Evolutionary conservation across 179 eudicot species (phyloP).

Genomic region (Carnegiea gigantea): DNA sequence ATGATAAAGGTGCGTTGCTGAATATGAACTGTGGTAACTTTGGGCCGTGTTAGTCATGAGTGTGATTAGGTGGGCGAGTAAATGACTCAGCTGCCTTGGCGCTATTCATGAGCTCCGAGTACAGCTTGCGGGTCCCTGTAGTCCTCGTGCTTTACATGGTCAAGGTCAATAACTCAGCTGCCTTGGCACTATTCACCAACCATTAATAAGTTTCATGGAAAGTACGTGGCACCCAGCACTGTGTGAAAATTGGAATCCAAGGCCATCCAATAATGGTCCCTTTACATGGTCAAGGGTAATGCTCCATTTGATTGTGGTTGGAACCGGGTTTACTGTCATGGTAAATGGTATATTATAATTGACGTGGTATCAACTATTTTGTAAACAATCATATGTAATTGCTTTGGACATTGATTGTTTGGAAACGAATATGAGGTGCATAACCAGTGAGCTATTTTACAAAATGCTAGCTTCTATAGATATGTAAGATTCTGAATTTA

Average conservation of each 20-base stretch:
- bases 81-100: background rate
- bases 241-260: background rate
- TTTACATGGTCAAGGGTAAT: background rate
- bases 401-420: background rate
- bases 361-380: too few species aligned
- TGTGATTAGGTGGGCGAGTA: conserved; percentile 24
- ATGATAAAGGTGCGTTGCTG: background rate
- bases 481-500: too few species aligned
- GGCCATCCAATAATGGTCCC: background rate
- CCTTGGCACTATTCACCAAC: background rate
- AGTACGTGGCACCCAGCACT: conserved; percentile 15
- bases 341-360: too few species aligned
- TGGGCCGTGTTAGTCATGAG: conserved; percentile 1
- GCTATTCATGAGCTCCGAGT: background rate
- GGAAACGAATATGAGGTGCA: background rate
- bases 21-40: background rate
- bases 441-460: too few species aligned
- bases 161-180: too few species aligned
- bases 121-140: conserved; percentile 16
- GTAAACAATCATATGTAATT: background rate
- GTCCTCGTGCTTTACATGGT: background rate
- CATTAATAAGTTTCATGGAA: conserved; percentile 14
- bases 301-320: background rate
- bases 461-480: too few species aligned
- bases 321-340: too few species aligned